These are phyloP conservation scores for Neobulgaria alba DNA, from an alignment of 2,329 filamentous ascomycete genomes.

Conservation along the genomic window DNA sequence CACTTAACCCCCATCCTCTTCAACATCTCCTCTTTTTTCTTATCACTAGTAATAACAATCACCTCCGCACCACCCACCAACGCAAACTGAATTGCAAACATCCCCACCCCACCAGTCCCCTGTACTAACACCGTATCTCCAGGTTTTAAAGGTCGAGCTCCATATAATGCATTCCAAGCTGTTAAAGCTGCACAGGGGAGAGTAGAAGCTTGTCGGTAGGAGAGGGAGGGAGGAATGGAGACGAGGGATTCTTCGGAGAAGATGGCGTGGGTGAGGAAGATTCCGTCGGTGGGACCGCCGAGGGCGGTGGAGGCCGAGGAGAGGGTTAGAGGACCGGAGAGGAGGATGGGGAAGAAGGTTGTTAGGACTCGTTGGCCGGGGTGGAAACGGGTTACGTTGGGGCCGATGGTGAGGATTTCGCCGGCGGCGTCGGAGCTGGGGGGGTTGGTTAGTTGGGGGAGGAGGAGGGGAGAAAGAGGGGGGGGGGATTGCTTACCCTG, in stretches of 20 bases:
- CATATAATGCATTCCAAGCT: conserved; percentile 49
- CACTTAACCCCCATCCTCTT: conserved; percentile 35
- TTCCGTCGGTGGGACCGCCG: conserved; percentile 43
- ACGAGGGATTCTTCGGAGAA: conserved; percentile 53
- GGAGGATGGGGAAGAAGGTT: conserved; percentile 43
- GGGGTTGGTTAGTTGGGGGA: background rate
- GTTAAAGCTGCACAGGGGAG: conserved; percentile 45
- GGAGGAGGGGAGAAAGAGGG: background rate
- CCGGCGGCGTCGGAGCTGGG: conserved; percentile 35
- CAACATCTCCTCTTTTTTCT: conserved; percentile 30
- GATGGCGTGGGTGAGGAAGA: conserved; percentile 40
- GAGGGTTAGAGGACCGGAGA: conserved; percentile 19
- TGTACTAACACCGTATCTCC: conserved; percentile 34
- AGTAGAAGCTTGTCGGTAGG: conserved; percentile 38
- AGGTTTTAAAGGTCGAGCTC: conserved; percentile 24
- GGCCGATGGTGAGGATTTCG: conserved; percentile 41
- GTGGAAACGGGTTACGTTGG: conserved; percentile 47
- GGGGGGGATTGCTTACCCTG: background rate
- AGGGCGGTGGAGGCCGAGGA: conserved; percentile 37
- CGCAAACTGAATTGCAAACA: conserved; percentile 32
- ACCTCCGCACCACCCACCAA: conserved; percentile 34
- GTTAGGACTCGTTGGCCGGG: conserved; percentile 51
- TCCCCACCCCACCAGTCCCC: conserved; percentile 36
- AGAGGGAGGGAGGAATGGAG: conserved; percentile 41
- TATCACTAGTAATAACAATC: conserved; percentile 35